Evolutionary conservation across 495 filamentous ascomycete genomes (phyloP), one percentile per base, ranked within the genome.

Genomic region (Lasiosphaeria hispida): DNA sequence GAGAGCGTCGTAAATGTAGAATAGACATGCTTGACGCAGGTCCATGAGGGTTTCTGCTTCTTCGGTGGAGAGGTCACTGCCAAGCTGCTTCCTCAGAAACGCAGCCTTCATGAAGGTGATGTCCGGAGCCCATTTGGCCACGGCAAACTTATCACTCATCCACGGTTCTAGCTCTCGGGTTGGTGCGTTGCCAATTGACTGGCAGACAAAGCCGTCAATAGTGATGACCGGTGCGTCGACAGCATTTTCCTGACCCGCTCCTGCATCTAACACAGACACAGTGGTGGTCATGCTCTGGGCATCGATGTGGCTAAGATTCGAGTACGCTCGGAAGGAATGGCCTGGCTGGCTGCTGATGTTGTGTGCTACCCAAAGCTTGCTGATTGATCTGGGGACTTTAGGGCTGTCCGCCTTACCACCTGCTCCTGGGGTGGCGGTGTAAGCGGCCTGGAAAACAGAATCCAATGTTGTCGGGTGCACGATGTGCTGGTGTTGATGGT

Each of bases 381-480:
- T 43, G 48, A 71, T 67, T 0, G 61, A 65, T 0, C 53, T 48
- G 0, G 68, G 68, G 0, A 71, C 64, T 37, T 64, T 67, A 37
- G 66, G 63, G 0, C 50, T 55, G 10, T 59, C 39, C 0, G 18
- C 10, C 0, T 23, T 40, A 10, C 37, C 61, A 10, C 59, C 65
- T 7, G 68, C 61, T 30, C 57, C 59, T 9, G 64, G 58, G 10
- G 61, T 34, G 11, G 58, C 49, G 13, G 69, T 64, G 57, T 68
- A 65, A 48, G 67, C 63, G 4, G 67, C 62, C 30, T 78, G 75
- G 19, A 77, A 68, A 0, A 78, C 64, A 0, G 67, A 67, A 53
- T 78, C 77, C 2, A 80, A 44, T 0, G 78, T 80, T 0, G 74
- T 72, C 0, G 81, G 81, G 48, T 84, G 80, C 14, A 83, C 69